phyloP scores from a whole-genome alignment of 805 yeast genomes.

The Tetrapisispora nanseiensis region DNA sequence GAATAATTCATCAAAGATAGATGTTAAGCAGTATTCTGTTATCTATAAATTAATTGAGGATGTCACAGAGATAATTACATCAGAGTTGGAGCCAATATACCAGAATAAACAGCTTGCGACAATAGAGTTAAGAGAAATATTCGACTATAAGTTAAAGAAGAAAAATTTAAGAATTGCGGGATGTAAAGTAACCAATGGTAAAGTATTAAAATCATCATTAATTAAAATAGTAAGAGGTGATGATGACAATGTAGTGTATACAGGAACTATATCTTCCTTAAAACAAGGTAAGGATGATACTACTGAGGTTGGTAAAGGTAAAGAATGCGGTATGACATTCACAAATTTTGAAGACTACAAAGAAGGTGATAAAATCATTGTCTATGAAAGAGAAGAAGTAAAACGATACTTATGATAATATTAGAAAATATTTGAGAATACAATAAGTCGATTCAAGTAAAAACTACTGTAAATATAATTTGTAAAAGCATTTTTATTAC shows the following conservation, averaged over 20 bases:
- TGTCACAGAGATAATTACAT: conserved; percentile 55
- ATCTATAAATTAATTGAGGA: conserved; percentile 84
- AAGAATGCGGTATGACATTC: conserved; percentile 82
- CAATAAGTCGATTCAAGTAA: background rate
- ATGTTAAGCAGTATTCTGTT: conserved; percentile 57
- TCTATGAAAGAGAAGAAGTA: conserved; percentile 54
- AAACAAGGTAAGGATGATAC: conserved; percentile 79
- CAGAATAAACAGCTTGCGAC: conserved; percentile 60
- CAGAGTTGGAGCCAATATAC: conserved; percentile 51
- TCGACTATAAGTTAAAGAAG: conserved; percentile 56
- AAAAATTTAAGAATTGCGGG: conserved; percentile 68
- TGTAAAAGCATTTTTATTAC: background rate
- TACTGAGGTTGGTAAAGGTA: conserved; percentile 67
- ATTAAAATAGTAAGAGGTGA: conserved; percentile 47
- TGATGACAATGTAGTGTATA: conserved; percentile 33
- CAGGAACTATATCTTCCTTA: conserved; percentile 60
- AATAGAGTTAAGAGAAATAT: conserved; percentile 60
- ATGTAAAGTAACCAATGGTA: conserved; percentile 66
- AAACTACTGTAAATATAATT: background rate
- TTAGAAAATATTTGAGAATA: background rate
- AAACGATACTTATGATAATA: conserved; percentile 44
- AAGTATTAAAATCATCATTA: conserved; percentile 46
- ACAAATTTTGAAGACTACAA: conserved; percentile 55
- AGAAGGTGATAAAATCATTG: conserved; percentile 68
- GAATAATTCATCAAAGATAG: conserved; percentile 46